Evolutionary conservation across 108 stramenopile species (phyloP), one percentile per base, ranked within the genome.

Genomic region (Aurantiochytrium sp.): DNA sequence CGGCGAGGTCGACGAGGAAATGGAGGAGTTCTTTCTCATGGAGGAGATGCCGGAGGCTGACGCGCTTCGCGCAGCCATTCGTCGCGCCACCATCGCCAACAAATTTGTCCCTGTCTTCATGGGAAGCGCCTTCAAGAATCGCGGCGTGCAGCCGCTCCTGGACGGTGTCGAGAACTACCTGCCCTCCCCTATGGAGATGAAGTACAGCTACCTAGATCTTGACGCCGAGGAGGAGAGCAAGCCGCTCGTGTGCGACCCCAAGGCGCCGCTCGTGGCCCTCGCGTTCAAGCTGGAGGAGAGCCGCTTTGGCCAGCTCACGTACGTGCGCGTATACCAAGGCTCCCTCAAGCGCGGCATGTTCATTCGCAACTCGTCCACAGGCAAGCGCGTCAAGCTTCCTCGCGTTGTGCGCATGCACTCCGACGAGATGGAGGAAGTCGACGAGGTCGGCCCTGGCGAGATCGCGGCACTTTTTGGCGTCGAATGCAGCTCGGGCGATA

Each of bases 391-490:
- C 88, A 97, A 98, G 88, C 93, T 99, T 36, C 96, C 97, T 15
- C 95, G 98, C 19, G 97, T 99, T 50, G 98, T 99, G 32, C 91
- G 98, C 30, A 98, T 99, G 99, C 98, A 99, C 91, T 95, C 97
- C 10, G 93, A 98, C 87, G 99, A 99, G 54, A 98, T 99, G 98
- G 96, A 98, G 90, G 99, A 99, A 52, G 97, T 99, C 69, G 95
- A 96, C 34, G 93, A 92, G 48, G 97, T 97, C 4, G 94, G 95
- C 27, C 92, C 98, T 15, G 99, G 99, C 34, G 99, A 99, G 87
- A 98, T 99, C 54, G 97, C 97, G n/a, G 99, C 98, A 54, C 98
- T 98, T 94, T 99, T 99, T 89, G 99, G 99, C 54, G 92, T 99
- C 10, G 99, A 99, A 86, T 99, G 99, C 86, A 92, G 94, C 32